Evolutionary conservation across 2,329 filamentous ascomycete species (phyloP), one percentile per base, ranked within the genome.

Genomic region (Pseudopyrenochaeta lycopersici): DNA sequence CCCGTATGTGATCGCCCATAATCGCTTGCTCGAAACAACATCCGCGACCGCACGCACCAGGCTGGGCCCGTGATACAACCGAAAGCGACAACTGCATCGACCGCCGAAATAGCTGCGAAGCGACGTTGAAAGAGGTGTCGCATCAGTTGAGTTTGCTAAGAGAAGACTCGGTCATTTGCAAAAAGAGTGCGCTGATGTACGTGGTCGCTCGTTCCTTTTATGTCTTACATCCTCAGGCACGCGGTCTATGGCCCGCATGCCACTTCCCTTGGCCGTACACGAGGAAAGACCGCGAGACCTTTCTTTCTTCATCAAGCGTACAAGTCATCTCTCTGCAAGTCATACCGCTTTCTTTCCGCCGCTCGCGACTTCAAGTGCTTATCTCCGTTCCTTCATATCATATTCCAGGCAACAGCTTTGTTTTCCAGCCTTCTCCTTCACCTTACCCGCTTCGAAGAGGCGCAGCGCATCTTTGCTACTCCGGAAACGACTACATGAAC

Each of bases 151-250:
- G 44, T 43, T n/a, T 27, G 31, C 49, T 10, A 50, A 56, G 51
- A 55, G 56, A 58, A 48, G 52, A 53, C 49, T 54, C 27, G 41
- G 46, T 48, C 7, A 47, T 53, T 52, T 54, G 60, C 59, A 56
- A 51, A 61, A 40, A 58, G 52, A 47, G 64, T 64, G 68, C 57
- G 64, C 64, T 68, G 64, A 70, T 74, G 71, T 74, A 74, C 59
- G 70, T 73, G 60, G 54, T 35, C 64, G 66, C 64, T 64, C 57
- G 49, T 66, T 71, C 57, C 44, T 56, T 55, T 55, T 46, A 46
- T 48, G 47, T 55, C 36, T 60, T 52, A 47, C 39, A 48, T 54
- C 49, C 58, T 62, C 47, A 59, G 59, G 54, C 66, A 66, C 56
- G 63, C 63, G 35, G 55, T 61, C 48, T 42, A 44, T 49, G 52